phyloP scores from a whole-genome alignment of 306 rosid genomes.

The Castanea crenata region DNA sequence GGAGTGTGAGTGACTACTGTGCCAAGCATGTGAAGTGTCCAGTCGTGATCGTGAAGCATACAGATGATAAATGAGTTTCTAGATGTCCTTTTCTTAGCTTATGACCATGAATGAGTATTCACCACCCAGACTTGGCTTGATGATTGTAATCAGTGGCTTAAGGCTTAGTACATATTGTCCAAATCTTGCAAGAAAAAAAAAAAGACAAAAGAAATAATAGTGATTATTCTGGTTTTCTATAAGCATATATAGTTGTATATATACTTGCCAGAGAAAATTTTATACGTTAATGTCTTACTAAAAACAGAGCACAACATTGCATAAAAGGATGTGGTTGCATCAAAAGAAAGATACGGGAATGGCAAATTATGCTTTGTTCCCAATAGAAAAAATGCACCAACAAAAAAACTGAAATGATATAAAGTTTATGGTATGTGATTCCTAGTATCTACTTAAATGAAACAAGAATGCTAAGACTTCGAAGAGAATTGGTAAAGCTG shows the following conservation, averaged over 20 bases:
- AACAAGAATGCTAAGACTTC: too few species aligned
- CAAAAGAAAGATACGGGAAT: too few species aligned
- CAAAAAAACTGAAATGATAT: too few species aligned
- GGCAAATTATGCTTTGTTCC: too few species aligned
- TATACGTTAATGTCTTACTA: not conserved
- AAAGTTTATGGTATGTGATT: too few species aligned
- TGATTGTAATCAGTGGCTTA: not conserved
- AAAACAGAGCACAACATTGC: not conserved
- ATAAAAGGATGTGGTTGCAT: not conserved
- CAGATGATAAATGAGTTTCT: constrained; percentile 10
- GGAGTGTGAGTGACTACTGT: constrained; percentile 85
- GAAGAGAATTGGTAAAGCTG: too few species aligned
- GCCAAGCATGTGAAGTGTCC: constrained; percentile 74
- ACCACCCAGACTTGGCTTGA: not conserved
- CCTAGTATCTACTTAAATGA: too few species aligned
- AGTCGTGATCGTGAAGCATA: constrained; percentile 69
- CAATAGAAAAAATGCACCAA: too few species aligned
- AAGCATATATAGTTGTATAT: not conserved
- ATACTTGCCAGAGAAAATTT: not conserved
- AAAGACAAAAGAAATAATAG: not conserved
- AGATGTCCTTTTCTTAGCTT: not conserved
- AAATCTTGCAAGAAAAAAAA: not conserved
- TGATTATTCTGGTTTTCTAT: not conserved
- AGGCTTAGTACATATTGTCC: not conserved
- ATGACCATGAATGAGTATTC: not conserved